Conservation (phyloP, 108 stramenopile species). For the Asterionellopsis glacialis region DNA sequence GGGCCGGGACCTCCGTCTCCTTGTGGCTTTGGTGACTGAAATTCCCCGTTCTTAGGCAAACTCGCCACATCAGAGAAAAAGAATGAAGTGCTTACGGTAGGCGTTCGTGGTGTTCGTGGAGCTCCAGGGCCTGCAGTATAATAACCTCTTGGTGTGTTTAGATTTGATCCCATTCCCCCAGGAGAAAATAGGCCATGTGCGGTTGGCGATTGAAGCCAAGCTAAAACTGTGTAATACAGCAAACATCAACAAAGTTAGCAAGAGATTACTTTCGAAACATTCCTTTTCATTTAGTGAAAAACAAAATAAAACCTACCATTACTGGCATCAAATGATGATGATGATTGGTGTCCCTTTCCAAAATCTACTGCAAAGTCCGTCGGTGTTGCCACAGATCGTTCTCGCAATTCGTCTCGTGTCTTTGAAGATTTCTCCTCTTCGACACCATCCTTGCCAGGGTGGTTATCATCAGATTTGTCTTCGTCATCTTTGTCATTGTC, state of each 20-base stretch:
- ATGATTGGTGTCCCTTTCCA: constrained; percentile 44
- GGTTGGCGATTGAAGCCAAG: constrained; percentile 78
- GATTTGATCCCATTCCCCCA: constrained; percentile 49
- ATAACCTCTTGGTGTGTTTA: constrained; percentile 62
- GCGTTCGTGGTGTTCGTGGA: constrained; percentile 55
- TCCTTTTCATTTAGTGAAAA: no score
- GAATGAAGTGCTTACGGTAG: constrained; percentile 48
- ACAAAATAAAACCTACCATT: constrained; percentile 40
- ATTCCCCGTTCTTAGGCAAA: constrained; percentile 27
- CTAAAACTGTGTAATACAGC: constrained; percentile 36
- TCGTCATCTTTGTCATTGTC: constrained; percentile 6
- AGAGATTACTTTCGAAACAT: neutral
- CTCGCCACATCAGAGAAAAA: constrained; percentile 64
- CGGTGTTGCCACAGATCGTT: constrained; percentile 47
- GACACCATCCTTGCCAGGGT: neutral
- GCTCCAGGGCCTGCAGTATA: neutral
- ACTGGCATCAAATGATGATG: constrained; percentile 44
- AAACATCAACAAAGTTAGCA: neutral
- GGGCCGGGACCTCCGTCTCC: constrained; percentile 10
- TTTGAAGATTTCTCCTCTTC: constrained; percentile 17
- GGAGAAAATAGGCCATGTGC: constrained; percentile 79
- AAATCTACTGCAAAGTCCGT: constrained; percentile 85
- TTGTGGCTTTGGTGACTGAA: constrained; percentile 19
- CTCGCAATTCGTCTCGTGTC: constrained; percentile 15
- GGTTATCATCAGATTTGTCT: neutral